Evolutionary conservation across 2,329 filamentous ascomycete species (phyloP), one percentile per base, ranked within the genome.

Genomic region (Cladosporium colombiae): DNA sequence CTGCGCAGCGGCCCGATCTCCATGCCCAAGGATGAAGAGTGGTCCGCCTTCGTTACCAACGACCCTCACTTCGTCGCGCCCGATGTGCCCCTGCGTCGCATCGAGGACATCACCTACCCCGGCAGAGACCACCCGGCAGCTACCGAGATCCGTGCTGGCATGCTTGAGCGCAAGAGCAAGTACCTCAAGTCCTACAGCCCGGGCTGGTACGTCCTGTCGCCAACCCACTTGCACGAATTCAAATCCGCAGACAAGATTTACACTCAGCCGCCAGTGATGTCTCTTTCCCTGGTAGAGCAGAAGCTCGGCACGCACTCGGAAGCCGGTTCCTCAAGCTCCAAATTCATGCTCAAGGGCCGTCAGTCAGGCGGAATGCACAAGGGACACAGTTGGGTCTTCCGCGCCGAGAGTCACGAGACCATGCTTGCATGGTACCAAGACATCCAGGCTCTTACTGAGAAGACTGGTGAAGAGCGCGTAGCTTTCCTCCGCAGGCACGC

Each of bases 401-500:
- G 87, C 63, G 87, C 87, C 25, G 87, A 89, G 74, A 85, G 85
- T 2, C 83, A 96, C 78, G 94, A 98, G 72, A 97, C 93, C 16
- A 97, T 98, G 94, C 88, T 96, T 82, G 92, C 93, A 55, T 99
- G 95, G 88, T 98, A 93, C 77, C 90, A 95, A 63, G 94, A 97
- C 74, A 94, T 99, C 77, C 93, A 94, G 77, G 88, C 86, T 50
- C 82, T 99, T 68, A 97, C 92, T 5, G 93, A 96, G 77, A 93
- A 91, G 79, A 91, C 90, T 27, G 91, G 92, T 31, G 92, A 96
- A 77, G 93, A 96, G 75, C 90, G 93, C 49, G 91, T 88, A 77
- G 91, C 91, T 31, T 97, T 95, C 76, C 92, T 97, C 49, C 88
- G 91, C 52, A 88, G 88, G 68, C 93, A 96, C 75, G 88, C 90